These are phyloP conservation scores for Euphrasia confusa DNA, from an alignment of 257 asterid species.

Conservation along the genomic window DNA sequence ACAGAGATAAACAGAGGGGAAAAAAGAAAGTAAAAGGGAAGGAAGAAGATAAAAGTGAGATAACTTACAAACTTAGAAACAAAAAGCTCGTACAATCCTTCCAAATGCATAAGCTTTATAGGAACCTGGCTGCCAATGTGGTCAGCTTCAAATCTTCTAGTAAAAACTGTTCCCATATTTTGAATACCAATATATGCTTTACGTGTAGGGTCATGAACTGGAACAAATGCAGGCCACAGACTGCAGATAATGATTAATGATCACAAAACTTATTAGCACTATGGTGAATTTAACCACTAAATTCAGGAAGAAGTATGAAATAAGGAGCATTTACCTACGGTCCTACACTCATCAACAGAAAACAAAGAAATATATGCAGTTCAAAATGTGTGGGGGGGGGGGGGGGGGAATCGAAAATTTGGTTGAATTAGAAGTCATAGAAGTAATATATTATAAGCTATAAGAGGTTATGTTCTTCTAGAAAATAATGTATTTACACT, in stretches of 20 bases:
- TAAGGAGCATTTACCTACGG: constrained; percentile 20
- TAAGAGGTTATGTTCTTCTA: constrained; percentile 1
- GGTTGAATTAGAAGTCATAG: constrained; percentile 1
- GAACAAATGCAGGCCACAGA: constrained; percentile 98
- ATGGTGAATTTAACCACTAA: constrained; percentile 20
- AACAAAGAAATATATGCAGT: constrained; percentile 11
- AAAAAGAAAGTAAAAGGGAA: constrained; percentile 12
- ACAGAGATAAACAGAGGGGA: constrained; percentile 14
- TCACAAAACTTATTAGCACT: constrained; percentile 22
- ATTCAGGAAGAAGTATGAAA: not conserved
- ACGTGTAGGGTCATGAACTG: constrained; percentile 97
- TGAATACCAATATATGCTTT: constrained; percentile 94
- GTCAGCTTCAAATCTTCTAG: constrained; percentile 96
- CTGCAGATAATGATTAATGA: constrained; percentile 42
- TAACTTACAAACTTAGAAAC: constrained; percentile 66
- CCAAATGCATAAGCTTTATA: constrained; percentile 91
- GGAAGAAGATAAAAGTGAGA: constrained; percentile 14
- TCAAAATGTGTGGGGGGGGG: not conserved
- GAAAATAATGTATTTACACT: not conserved
- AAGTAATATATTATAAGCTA: constrained; percentile 8
- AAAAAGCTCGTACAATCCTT: constrained; percentile 92
- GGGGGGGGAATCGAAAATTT: not conserved
- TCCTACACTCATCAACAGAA: constrained; percentile 18
- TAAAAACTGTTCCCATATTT: constrained; percentile 91
- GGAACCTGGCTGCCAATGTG: constrained; percentile 94